A percentile compares a stretch with the other conserved stretches of the same genome.
phyloP scores from a whole-genome alignment of 1,139 yeast species.

The Blastobotrys capitulatus region DNA sequence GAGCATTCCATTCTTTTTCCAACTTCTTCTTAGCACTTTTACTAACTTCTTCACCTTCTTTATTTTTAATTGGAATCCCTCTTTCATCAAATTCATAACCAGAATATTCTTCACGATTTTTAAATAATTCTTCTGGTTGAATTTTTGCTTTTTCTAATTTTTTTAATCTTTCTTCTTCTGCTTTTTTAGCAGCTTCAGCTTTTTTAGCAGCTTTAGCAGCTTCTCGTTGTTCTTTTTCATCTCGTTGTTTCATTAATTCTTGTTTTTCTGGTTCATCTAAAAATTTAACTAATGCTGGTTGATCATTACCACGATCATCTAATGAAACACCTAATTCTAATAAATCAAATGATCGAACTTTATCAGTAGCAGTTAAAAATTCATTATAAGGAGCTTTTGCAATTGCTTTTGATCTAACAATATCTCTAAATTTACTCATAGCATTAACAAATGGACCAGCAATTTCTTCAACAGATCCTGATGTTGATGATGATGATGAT shows the following conservation, averaged over 20 bases:
- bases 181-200: constrained; percentile 32
- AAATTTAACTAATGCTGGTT: constrained; percentile 74
- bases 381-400: constrained; percentile 49
- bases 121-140: constrained; percentile 69
- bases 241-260: constrained; percentile 54
- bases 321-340: constrained; percentile 72
- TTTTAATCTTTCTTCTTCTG: constrained; percentile 50
- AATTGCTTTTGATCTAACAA: constrained; percentile 69
- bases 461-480: constrained; percentile 48
- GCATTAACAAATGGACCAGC: constrained; percentile 76
- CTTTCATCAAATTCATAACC: constrained; percentile 83
- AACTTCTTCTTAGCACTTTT: constrained; percentile 84
- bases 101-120: constrained; percentile 43
- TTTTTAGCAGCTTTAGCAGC: constrained; percentile 44
- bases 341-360: constrained; percentile 56
- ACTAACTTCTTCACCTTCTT: constrained; percentile 78
- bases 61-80: constrained; percentile 78
- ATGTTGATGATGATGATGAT: constrained; percentile 18
- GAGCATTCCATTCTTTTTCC: constrained; percentile 69
- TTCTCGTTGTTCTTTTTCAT: constrained; percentile 53
- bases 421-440: constrained; percentile 74
- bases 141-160: constrained; percentile 63
- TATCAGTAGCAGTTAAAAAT: constrained; percentile 56
- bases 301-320: constrained; percentile 80
- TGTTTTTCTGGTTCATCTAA: constrained; percentile 62